Conservation (phyloP, 176 grass and related monocot genomes). For the Hordeum marinum region DNA sequence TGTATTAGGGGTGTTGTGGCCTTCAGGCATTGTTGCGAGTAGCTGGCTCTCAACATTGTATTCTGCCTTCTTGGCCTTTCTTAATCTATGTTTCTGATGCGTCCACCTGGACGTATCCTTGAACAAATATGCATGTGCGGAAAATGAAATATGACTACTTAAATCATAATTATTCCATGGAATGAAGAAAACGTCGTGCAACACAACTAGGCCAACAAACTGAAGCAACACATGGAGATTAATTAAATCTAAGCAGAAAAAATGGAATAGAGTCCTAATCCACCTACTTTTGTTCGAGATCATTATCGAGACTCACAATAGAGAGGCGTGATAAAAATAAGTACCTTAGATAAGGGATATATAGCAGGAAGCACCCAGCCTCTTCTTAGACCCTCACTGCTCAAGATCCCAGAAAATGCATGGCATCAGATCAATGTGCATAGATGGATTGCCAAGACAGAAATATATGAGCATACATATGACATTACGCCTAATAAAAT, state of each 20-base stretch:
- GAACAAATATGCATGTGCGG: not conserved
- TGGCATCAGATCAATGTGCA: not conserved
- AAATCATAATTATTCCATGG: not conserved
- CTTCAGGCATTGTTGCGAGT: too few species aligned
- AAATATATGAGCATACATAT: not conserved
- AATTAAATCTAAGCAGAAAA: slow-evolving; percentile 9
- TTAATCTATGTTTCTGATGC: too few species aligned
- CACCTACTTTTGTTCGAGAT: not conserved
- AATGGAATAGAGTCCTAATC: not conserved
- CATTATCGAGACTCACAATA: not conserved
- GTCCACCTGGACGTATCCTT: too few species aligned
- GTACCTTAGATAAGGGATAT: slow-evolving; percentile 47
- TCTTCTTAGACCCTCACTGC: slow-evolving; percentile 87
- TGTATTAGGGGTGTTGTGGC: too few species aligned
- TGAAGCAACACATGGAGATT: not conserved
- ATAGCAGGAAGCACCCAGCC: slow-evolving; percentile 76
- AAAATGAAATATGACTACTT: not conserved
- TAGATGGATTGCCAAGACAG: not conserved
- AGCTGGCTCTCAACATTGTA: too few species aligned
- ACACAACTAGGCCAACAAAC: not conserved
- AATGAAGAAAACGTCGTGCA: not conserved
- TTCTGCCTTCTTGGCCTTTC: too few species aligned
- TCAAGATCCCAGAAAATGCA: slow-evolving; percentile 17
- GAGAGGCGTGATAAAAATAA: not conserved
- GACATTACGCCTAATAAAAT: not conserved